These are phyloP conservation scores for Schrenkiella parvula DNA, from an alignment of 345 rosid genomes.

Conservation along the genomic window DNA sequence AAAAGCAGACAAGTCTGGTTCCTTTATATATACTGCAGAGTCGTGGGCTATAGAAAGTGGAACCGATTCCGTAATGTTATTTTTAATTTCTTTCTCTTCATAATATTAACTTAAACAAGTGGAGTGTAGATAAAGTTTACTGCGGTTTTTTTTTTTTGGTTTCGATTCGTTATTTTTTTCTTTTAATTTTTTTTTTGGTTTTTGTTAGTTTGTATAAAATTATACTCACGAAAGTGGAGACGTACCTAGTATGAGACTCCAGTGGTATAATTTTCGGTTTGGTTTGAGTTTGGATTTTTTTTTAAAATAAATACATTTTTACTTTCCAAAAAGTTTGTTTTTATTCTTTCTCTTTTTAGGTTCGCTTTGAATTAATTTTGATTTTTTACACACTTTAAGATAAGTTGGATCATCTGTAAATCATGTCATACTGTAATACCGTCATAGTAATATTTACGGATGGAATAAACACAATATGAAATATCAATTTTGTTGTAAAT, in stretches of 20 bases:
- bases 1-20: conserved; percentile 33
- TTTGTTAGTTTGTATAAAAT: background rate
- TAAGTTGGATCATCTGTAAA: no score
- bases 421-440: no score
- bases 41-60: conserved; percentile 30
- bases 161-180: background rate
- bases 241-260: background rate
- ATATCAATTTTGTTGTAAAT: no score
- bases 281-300: background rate
- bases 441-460: no score
- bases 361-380: background rate
- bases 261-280: background rate
- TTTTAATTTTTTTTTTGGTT: background rate
- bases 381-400: no score
- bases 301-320: no score
- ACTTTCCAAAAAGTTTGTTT: background rate
- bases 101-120: conserved; percentile 12
- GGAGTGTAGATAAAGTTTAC: conserved; percentile 17
- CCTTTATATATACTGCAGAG: conserved; percentile 32
- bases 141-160: background rate
- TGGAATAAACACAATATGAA: no score
- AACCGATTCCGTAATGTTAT: conserved; percentile 17
- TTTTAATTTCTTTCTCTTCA: background rate
- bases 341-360: background rate
- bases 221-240: background rate